These are phyloP conservation scores for Rhodotorula graminis DNA, from an alignment of 768 basidiomycete species.

Conservation along the genomic window DNA sequence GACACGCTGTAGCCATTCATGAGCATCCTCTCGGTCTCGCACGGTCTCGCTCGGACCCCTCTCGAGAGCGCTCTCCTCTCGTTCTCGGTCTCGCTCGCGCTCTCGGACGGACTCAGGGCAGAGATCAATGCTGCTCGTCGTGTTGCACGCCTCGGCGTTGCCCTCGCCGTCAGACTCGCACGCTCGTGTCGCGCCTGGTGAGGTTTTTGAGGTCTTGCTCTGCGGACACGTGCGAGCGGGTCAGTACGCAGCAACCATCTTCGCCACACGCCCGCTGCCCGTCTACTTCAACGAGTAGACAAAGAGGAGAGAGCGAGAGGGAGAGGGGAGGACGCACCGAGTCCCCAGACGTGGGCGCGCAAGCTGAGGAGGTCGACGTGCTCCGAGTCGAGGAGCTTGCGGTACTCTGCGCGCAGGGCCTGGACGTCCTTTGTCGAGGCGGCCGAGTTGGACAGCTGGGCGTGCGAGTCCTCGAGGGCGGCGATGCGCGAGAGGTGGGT, in stretches of 20 bases:
- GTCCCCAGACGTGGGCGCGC: constrained; percentile 29
- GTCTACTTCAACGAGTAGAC: no score
- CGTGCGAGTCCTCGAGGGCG: background rate
- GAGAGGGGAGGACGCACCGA: constrained; percentile 13
- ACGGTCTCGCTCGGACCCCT: background rate
- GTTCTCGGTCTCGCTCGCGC: no score
- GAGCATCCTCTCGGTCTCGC: no score
- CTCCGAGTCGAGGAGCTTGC: constrained; percentile 15
- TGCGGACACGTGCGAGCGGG: background rate
- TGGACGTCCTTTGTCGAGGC: background rate
- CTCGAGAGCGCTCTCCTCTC: no score
- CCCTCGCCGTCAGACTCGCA: background rate
- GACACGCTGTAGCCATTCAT: background rate
- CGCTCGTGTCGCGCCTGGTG: constrained; percentile 1
- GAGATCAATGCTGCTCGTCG: background rate
- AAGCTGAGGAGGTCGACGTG: constrained; percentile 23
- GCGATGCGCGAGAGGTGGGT: constrained; percentile 21
- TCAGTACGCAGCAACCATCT: no score
- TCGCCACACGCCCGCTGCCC: no score
- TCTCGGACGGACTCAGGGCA: no score
- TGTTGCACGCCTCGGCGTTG: background rate
- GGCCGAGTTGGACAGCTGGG: background rate
- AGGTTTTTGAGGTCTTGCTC: constrained; percentile 13
- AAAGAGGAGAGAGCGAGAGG: no score
- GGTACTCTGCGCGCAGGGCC: constrained; percentile 15